phyloP scores from a whole-genome alignment of 495 filamentous ascomycete genomes.

The Annulohypoxylon maeteangense region DNA sequence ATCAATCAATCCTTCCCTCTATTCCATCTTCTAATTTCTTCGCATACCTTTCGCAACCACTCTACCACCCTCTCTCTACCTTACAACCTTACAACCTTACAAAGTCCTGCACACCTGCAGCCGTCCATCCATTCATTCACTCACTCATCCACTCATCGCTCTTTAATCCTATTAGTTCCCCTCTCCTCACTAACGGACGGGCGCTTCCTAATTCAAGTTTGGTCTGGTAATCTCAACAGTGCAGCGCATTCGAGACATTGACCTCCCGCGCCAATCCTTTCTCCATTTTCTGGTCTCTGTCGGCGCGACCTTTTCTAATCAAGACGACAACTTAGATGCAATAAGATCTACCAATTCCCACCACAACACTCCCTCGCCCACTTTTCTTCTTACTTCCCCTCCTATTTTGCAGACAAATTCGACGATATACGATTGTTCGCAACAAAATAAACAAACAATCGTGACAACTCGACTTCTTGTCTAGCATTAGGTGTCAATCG shows the following conservation, averaged over 20 bases:
- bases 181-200: slow-evolving; percentile 33
- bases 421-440: slow-evolving; percentile 33
- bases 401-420: slow-evolving; percentile 30
- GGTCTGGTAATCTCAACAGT: slow-evolving; percentile 39
- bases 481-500: slow-evolving; percentile 28
- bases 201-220: slow-evolving; percentile 47
- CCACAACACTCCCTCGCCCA: slow-evolving; percentile 39
- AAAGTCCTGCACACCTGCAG: slow-evolving; percentile 22
- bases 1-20: slow-evolving; percentile 42
- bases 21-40: slow-evolving; percentile 31
- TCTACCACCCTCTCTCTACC: neutral
- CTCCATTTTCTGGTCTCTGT: slow-evolving; percentile 32
- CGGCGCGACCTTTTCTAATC: slow-evolving; percentile 42
- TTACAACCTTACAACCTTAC: too few relatives aligned
- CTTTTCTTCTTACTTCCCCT: slow-evolving; percentile 44
- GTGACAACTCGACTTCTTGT: slow-evolving; percentile 20
- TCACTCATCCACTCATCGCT: slow-evolving; percentile 5
- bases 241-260: slow-evolving; percentile 44
- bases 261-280: slow-evolving; percentile 41
- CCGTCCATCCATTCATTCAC: slow-evolving; percentile 31
- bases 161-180: slow-evolving; percentile 27
- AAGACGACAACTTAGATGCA: slow-evolving; percentile 38
- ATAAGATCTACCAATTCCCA: slow-evolving; percentile 49
- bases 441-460: slow-evolving; percentile 49
- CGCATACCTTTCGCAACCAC: slow-evolving; percentile 22